These are phyloP conservation scores for Annona cherimola DNA, from an alignment of 164 flowering plant genomes.

Conservation along the genomic window DNA sequence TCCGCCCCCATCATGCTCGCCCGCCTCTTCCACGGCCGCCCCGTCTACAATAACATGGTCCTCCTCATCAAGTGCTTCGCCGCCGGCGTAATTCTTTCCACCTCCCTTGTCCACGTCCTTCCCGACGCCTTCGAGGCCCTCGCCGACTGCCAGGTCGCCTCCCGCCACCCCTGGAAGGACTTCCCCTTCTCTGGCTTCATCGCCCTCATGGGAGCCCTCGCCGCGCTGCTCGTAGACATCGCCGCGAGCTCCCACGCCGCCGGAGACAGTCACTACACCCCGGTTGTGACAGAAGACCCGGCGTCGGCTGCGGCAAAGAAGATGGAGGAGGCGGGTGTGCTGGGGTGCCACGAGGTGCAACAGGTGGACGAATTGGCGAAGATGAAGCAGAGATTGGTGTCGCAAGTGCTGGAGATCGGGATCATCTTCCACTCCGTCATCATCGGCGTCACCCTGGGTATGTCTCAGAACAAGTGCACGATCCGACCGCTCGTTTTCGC, in stretches of 20 bases:
- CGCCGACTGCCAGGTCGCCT: slow-evolving; percentile 50
- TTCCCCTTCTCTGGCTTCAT: slow-evolving; percentile 72
- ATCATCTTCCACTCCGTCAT: slow-evolving; percentile 75
- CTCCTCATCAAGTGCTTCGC: slow-evolving; percentile 76
- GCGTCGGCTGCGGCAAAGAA: slow-evolving; percentile 4
- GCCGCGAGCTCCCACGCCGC: slow-evolving; percentile 51
- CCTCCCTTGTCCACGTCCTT: slow-evolving; percentile 75
- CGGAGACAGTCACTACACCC: slow-evolving; percentile 28
- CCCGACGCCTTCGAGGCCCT: slow-evolving; percentile 69
- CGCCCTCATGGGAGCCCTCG: slow-evolving; percentile 42
- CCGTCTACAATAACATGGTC: slow-evolving; percentile 39
- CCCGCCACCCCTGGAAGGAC: slow-evolving; percentile 69
- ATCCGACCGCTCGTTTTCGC: slow-evolving; percentile 69
- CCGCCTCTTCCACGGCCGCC: slow-evolving; percentile 46
- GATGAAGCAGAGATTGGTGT: slow-evolving; percentile 65
- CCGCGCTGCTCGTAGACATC: slow-evolving; percentile 55
- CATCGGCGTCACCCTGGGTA: slow-evolving; percentile 73
- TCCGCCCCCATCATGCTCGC: slow-evolving; percentile 53
- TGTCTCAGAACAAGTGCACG: slow-evolving; percentile 75
- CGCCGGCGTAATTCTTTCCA: slow-evolving; percentile 77
- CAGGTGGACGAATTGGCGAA: slow-evolving; percentile 27
- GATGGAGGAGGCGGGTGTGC: not conserved
- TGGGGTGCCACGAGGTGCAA: slow-evolving; percentile 1
- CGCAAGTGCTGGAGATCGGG: slow-evolving; percentile 75
- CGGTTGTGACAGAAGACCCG: slow-evolving; percentile 15